These are phyloP conservation scores for Periconia sp. DNA, from an alignment of 2,329 filamentous ascomycete species.

Conservation along the genomic window DNA sequence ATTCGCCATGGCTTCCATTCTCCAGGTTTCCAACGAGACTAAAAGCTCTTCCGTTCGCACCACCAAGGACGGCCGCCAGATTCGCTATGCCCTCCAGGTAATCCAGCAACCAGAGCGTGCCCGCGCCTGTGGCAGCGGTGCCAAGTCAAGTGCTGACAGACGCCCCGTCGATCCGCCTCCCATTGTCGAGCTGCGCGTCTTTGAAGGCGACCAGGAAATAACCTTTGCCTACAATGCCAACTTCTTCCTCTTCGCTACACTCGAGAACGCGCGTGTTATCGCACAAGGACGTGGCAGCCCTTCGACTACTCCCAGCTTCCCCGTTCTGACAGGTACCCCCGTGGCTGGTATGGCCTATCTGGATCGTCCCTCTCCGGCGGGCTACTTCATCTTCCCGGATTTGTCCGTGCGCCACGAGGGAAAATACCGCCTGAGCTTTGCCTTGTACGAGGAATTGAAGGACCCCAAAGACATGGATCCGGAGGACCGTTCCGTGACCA, in stretches of 20 bases:
- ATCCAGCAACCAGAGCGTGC: constrained; percentile 94
- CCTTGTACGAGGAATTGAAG: constrained; percentile 91
- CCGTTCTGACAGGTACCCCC: constrained; percentile 89
- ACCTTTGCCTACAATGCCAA: constrained; percentile 95
- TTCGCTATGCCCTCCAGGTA: constrained; percentile 82
- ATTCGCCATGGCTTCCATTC: constrained; percentile 42
- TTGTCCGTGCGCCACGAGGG: constrained; percentile 95
- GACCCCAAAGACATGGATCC: constrained; percentile 75
- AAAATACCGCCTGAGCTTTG: constrained; percentile 87
- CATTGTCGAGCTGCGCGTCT: constrained; percentile 87
- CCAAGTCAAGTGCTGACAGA: constrained; percentile 80
- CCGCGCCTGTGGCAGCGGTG: constrained; percentile 90
- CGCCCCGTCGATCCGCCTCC: constrained; percentile 93
- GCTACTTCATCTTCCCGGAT: constrained; percentile 98
- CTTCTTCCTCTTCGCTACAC: constrained; percentile 91
- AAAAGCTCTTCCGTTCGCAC: constrained; percentile 55
- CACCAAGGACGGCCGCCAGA: constrained; percentile 73
- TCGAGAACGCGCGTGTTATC: constrained; percentile 82
- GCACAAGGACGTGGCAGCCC: constrained; percentile 72
- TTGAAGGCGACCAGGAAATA: constrained; percentile 67
- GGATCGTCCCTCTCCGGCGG: constrained; percentile 75
- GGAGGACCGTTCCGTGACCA: constrained; percentile 47
- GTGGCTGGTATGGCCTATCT: constrained; percentile 96
- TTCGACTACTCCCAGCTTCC: constrained; percentile 66
- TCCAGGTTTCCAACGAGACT: constrained; percentile 60